These are phyloP conservation scores for Cercospora berteroae DNA, from an alignment of 2,329 filamentous ascomycete species.

Conservation along the genomic window DNA sequence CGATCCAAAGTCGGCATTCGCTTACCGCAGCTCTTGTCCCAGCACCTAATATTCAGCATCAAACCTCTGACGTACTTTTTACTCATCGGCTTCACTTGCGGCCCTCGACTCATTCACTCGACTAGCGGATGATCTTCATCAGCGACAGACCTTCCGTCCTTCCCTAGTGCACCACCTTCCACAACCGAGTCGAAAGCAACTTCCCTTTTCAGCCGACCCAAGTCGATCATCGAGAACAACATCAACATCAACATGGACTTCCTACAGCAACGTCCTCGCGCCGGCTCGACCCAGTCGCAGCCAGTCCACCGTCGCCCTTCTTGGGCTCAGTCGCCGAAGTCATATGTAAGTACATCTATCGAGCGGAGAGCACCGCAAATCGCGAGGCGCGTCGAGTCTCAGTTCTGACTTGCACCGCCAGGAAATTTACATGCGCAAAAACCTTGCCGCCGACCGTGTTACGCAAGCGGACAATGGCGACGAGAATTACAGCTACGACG, in stretches of 20 bases:
- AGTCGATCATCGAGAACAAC: neutral
- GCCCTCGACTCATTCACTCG: neutral
- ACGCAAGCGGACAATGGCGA: slow-evolving; percentile 29
- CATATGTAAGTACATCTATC: slow-evolving; percentile 15
- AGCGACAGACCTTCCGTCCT: neutral
- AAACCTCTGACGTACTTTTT: neutral
- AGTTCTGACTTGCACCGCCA: neutral
- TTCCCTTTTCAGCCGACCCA: neutral
- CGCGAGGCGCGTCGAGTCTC: neutral
- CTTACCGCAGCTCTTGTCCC: neutral
- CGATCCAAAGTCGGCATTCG: neutral
- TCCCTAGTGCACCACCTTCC: neutral
- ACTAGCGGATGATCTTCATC: neutral
- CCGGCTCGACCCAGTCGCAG: slow-evolving; percentile 15
- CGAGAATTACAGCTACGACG: slow-evolving; percentile 39
- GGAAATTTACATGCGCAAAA: slow-evolving; percentile 27
- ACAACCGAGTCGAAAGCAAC: neutral
- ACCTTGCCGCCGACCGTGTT: slow-evolving; percentile 24
- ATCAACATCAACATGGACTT: slow-evolving; percentile 4
- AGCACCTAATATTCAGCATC: neutral
- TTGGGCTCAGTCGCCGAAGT: slow-evolving; percentile 29
- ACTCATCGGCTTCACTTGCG: neutral
- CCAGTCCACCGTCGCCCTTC: slow-evolving; percentile 33
- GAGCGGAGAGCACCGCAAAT: neutral
- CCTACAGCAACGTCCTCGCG: slow-evolving; percentile 4